Percentiles rank a stretch among this genome's conserved stretches.
phyloP scores from a whole-genome alignment of 768 basidiomycete genomes.

The Daedaleopsis sinensis region DNA sequence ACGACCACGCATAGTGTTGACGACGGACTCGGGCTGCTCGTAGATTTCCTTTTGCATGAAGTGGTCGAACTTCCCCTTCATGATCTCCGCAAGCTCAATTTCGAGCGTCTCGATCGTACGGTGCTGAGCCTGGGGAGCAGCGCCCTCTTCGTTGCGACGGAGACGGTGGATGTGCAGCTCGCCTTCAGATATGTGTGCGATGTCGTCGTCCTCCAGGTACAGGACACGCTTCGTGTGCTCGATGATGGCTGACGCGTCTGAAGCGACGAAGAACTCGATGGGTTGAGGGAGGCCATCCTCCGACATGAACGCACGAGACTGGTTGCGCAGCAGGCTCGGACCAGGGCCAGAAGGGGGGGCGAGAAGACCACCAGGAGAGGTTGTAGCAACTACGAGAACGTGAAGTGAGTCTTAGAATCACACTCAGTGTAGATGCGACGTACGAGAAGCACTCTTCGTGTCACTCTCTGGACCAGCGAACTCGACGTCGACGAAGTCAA shows the following conservation, averaged over 20 bases:
- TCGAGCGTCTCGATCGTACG: conserved; percentile 98
- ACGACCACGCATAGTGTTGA: conserved; percentile 99
- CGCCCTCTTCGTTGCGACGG: conserved; percentile 80
- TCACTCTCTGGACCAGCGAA: conserved; percentile 70
- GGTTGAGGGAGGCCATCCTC: conserved; percentile 98
- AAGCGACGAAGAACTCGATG: conserved; percentile 99
- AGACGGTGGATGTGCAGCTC: conserved; percentile 99
- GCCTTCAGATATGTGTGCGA: conserved; percentile 95
- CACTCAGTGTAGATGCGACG: conserved; percentile 23
- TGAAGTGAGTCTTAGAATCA: neutral
- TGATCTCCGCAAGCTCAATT: conserved; percentile 99
- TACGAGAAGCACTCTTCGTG: conserved; percentile 46
- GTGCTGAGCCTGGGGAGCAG: conserved; percentile 62
- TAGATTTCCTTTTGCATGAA: conserved; percentile 99
- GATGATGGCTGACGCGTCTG: conserved; percentile 93
- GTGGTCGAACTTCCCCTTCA: conserved; percentile 99
- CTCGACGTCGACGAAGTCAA: conserved; percentile 99
- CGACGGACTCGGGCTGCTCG: conserved; percentile 98
- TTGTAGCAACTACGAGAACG: conserved; percentile 38
- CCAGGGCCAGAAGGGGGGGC: conserved; percentile 65
- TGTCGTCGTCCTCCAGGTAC: conserved; percentile 98
- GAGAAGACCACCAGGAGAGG: conserved; percentile 64
- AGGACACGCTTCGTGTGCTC: conserved; percentile 99
- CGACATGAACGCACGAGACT: conserved; percentile 97
- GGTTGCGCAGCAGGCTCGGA: conserved; percentile 87